These are phyloP conservation scores for Polyrhizophydium stewartii DNA, from an alignment of 371 early-diverging fungal species.

Conservation along the genomic window DNA sequence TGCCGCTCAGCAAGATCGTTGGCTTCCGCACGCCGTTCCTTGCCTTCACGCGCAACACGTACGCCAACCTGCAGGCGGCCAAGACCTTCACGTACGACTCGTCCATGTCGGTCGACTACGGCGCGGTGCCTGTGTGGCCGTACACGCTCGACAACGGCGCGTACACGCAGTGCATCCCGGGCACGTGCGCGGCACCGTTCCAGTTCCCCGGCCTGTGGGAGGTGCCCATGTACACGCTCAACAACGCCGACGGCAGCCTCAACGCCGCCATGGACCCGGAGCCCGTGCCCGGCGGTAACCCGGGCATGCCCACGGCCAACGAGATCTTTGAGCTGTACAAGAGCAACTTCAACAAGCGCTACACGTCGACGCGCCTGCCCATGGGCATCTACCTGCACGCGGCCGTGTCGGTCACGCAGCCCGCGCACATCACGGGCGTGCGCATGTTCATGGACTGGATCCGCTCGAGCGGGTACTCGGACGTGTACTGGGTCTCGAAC, in stretches of 20 bases:
- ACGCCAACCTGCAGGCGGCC: constrained; percentile 8
- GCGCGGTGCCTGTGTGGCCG: constrained; percentile 14
- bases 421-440: constrained; percentile 34
- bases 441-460: constrained; percentile 30
- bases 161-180: constrained; percentile 38
- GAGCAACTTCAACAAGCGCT: constrained; percentile 37
- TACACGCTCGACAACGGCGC: constrained; percentile 26
- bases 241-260: constrained; percentile 14
- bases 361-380: constrained; percentile 56
- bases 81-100: constrained; percentile 26
- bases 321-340: constrained; percentile 6
- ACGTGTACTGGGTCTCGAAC: constrained; percentile 24
- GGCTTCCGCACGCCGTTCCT: constrained; percentile 38
- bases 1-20: constrained; percentile 17
- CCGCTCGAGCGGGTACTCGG: constrained; percentile 6
- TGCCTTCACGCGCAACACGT: constrained; percentile 16
- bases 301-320: constrained; percentile 11
- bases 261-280: constrained; percentile 17
- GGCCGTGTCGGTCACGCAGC: constrained; percentile 49
- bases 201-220: constrained; percentile 36
- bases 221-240: constrained; percentile 6
- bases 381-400: constrained; percentile 57
- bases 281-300: constrained; percentile 31
- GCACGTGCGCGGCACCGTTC: constrained; percentile 50
- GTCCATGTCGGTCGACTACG: constrained; percentile 26